Base-by-base conservation (phyloP, 768 basidiomycete species). In the Gyrodon lividus region DNA sequence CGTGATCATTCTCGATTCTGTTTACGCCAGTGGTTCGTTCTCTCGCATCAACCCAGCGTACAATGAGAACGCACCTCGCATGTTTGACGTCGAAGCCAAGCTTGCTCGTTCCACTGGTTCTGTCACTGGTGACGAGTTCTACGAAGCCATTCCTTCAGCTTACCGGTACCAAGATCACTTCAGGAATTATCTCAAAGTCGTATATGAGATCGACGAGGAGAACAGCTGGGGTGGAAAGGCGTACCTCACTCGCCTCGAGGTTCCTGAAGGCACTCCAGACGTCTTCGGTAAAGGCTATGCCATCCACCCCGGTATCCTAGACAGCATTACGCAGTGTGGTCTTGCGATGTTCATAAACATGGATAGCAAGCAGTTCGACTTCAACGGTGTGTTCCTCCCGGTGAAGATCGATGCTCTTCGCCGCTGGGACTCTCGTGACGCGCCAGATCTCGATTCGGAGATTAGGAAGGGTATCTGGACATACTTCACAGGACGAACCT, bases 301-400 rank as follows among this genome's bases (percentile, higher is more conserved):
- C 38, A 64, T 70, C 44, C 70, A 70, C 50, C 69, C 69, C 3
- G 69, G 69, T 48, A 57, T 70, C 30, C 52, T 70, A 6, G 69
- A 70, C 51, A 68, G 66, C 10, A 65, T 67, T 43, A 67, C 66
- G 16, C 66, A 67, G 44, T 65, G 63, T 24, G 66, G 66, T 48
- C 64, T 67, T 14, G 61, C 63, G 2, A 63, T 67, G 66, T 61
- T 61, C 46, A 61, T 61, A 50, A 62, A 62, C n/a, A 61, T 62
- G 60, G 56, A 59, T 20, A 61, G 61, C 24, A 67, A 67, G 38
- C 65, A 53, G 6, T 67, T 67, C 38, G 66, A 67, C 42, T 67
- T 67, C 46, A 66, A 62, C 4, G 66, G 66, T 17, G 62, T 67
- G 12, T 66, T 67, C 34, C 64, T 67, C 38, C 66, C 66, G 5